phyloP scores from a whole-genome alignment of 2,329 filamentous ascomycete species.

The Mycosphaerelloides madeirae region DNA sequence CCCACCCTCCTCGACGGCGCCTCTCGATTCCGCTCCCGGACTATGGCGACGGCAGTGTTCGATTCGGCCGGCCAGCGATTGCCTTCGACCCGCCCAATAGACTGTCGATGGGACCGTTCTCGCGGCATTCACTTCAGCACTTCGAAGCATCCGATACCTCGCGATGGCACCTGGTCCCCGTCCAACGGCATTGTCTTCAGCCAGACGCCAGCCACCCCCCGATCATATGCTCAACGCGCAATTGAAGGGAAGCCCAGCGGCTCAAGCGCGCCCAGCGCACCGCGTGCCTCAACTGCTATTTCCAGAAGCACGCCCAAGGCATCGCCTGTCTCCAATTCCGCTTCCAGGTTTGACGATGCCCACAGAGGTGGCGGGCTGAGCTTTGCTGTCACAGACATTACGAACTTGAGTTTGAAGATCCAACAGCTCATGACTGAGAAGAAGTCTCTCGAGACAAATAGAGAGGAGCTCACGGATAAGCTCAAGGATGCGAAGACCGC shows the following conservation, averaged over 20 bases:
- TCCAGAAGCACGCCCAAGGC: no score
- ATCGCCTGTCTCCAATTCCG: no score
- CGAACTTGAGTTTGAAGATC: no score
- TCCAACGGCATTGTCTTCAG: slow-evolving; percentile 3
- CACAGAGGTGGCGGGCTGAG: no score
- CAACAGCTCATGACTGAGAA: no score
- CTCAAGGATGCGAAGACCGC: no score
- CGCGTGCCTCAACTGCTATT: no score
- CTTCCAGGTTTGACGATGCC: no score
- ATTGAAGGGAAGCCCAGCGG: neutral
- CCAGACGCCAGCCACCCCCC: neutral
- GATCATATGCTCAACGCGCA: neutral
- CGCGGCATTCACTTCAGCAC: slow-evolving; percentile 24
- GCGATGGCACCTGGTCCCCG: slow-evolving; percentile 1
- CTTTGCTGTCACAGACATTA: no score
- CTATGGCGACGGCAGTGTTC: slow-evolving; percentile 5
- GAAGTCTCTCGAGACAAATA: no score
- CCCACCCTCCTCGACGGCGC: slow-evolving; percentile 16
- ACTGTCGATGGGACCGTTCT: slow-evolving; percentile 27
- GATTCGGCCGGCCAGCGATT: slow-evolving; percentile 11
- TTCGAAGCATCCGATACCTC: slow-evolving; percentile 3
- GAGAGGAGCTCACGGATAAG: no score
- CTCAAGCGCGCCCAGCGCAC: no score
- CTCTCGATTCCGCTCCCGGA: slow-evolving; percentile 10
- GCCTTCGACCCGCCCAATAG: slow-evolving; percentile 25